Evolutionary conservation across 805 yeast genomes (phyloP), one percentile per base, ranked within the genome.

Genomic region (Ogataea populi-albae): DNA sequence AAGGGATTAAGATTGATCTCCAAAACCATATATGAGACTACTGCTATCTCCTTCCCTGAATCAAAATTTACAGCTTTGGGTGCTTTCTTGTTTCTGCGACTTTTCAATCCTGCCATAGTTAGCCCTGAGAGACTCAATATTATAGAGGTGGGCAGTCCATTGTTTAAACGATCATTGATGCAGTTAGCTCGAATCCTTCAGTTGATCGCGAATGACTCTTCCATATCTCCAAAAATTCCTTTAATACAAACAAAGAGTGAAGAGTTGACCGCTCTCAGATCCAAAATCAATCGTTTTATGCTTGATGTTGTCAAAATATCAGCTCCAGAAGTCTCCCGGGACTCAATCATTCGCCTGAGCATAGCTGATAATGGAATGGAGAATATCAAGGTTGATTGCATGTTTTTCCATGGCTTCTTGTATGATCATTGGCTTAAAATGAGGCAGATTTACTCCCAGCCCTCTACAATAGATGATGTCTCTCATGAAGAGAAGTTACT

Each of bases 31-130:
- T 69, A 71, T 60, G 55, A 63, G 25, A 65, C 80, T 37, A 78
- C 86, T 35, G 62, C 70, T 19, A 59, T 62, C n/a, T 77, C 76
- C 46, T 82, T 82, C 47, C 85, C 84, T 1, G 79, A 75, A 25
- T 82, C 81, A 25, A 72, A 81, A 29, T 66, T 73, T 24, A 68
- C 79, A 25, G 87, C 94, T 1, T 82, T 87, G 18, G 95, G 96
- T 0, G 88, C 95, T 0, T 91, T 85, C 55, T 66, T 91, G 36
- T 89, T 91, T 52, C 66, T 91, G 47, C 65, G 95, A 38, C 77
- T 82, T 43, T 71, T 83, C 41, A 84, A 94, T 55, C 97, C 98
- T 9, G 95, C 95, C 0, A 79, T 89, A 48, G 89, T 89, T 10
- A 79, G 87, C 22, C 97, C 97, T 0, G 95, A 86, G 38, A 69